Conservation (phyloP, 306 rosid genomes). For the Quercus dentata region DNA sequence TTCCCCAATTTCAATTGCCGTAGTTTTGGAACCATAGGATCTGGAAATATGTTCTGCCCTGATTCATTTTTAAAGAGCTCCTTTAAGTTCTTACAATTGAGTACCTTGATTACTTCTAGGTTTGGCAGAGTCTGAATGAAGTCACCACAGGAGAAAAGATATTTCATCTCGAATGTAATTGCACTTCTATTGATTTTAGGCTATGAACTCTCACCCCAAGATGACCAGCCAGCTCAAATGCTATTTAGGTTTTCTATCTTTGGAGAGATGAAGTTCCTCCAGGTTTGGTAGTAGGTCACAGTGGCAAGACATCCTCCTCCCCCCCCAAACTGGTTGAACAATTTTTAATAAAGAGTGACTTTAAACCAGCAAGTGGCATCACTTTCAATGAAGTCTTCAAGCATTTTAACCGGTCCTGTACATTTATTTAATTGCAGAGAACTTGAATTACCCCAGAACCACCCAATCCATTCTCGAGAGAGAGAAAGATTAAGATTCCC, state of each 20-base stretch:
- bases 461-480: conserved; percentile 1
- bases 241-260: neutral
- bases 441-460: neutral
- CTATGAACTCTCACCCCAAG: conserved; percentile 2
- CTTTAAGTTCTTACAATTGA: neutral
- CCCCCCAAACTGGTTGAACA: neutral
- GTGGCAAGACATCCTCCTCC: conserved; percentile 11
- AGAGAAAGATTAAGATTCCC: neutral
- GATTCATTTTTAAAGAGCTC: conserved; percentile 8
- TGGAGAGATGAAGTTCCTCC: neutral
- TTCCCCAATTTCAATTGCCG: neutral
- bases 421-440: neutral
- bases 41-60: neutral
- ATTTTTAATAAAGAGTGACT: neutral
- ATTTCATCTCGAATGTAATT: neutral
- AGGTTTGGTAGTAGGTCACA: conserved; percentile 12
- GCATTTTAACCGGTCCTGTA: conserved; percentile 2
- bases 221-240: conserved; percentile 12
- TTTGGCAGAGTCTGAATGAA: conserved; percentile 9
- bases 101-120: conserved; percentile 5
- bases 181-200: conserved; percentile 6
- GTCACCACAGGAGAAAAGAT: neutral
- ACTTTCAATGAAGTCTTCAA: neutral
- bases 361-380: neutral
- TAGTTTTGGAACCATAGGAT: conserved; percentile 14